phyloP scores from a whole-genome alignment of 192 early-diverging fungal genomes.

The Gorgonomyces haynaldii region DNA sequence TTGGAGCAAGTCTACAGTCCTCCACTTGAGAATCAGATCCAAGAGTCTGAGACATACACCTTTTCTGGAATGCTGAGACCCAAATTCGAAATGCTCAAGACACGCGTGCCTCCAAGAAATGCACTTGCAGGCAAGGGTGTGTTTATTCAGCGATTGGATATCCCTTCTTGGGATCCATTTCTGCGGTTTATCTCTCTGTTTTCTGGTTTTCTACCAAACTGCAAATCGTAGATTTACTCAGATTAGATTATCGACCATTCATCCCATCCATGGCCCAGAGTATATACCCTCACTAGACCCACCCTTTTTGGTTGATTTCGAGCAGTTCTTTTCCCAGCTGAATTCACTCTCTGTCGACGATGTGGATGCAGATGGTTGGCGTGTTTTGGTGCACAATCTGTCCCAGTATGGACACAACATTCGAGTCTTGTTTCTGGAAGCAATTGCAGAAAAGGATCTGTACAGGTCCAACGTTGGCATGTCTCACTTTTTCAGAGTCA shows the following conservation, averaged over 20 bases:
- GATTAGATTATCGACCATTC: not conserved
- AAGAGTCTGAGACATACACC: too few relatives aligned
- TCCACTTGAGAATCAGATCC: too few relatives aligned
- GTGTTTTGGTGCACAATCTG: conserved; percentile 18
- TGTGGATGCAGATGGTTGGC: conserved; percentile 28
- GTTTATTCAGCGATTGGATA: not conserved
- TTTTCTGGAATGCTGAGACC: too few relatives aligned
- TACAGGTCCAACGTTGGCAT: conserved; percentile 24
- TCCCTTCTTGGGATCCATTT: conserved; percentile 1
- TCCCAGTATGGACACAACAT: conserved; percentile 14
- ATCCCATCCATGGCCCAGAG: conserved; percentile 6
- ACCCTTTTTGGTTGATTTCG: not conserved
- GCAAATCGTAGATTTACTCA: not conserved
- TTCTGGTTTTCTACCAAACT: not conserved
- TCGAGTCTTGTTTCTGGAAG: conserved; percentile 31
- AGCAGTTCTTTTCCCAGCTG: conserved; percentile 4
- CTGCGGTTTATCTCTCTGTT: not conserved
- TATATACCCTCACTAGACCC: conserved; percentile 1
- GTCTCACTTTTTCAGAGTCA: conserved; percentile 13
- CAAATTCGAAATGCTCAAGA: too few relatives aligned
- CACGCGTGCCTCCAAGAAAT: too few relatives aligned
- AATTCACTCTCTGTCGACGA: conserved; percentile 25
- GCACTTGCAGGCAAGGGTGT: conserved; percentile 1
- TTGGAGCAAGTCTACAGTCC: too few relatives aligned
- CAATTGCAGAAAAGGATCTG: conserved; percentile 26